These are phyloP conservation scores for Solanum infundibuliforme DNA, from an alignment of 257 asterid genomes.

Conservation along the genomic window DNA sequence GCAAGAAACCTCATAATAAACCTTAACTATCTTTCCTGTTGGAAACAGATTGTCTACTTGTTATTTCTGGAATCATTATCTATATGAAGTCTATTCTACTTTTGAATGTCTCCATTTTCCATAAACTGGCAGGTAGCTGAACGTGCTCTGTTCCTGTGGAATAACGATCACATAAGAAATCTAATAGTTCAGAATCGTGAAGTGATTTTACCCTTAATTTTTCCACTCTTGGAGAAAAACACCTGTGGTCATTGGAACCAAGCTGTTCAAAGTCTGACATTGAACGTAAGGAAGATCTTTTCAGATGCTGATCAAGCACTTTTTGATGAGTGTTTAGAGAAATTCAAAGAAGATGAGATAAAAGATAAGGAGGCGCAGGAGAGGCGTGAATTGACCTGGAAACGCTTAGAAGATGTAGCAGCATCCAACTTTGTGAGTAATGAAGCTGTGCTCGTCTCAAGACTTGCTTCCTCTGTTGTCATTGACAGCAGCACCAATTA, in stretches of 20 bases:
- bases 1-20: not conserved
- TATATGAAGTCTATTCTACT: not conserved
- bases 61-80: not conserved
- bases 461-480: conserved; percentile 40
- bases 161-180: conserved; percentile 45
- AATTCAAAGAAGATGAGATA: conserved; percentile 32
- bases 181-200: conserved; percentile 31
- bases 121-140: conserved; percentile 44
- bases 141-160: conserved; percentile 61
- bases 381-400: conserved; percentile 40
- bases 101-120: not conserved
- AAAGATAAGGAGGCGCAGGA: conserved; percentile 30
- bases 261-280: conserved; percentile 42
- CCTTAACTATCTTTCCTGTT: not conserved
- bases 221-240: conserved; percentile 41
- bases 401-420: conserved; percentile 35
- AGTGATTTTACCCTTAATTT: conserved; percentile 40
- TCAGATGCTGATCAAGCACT: conserved; percentile 36
- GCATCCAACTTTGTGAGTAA: conserved; percentile 17
- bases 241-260: conserved; percentile 45
- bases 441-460: conserved; percentile 35
- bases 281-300: conserved; percentile 45
- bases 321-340: conserved; percentile 38
- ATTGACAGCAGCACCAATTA: conserved; percentile 22
- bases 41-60: not conserved